These are phyloP conservation scores for Malania oleifera DNA, from an alignment of 164 flowering plant species.

Conservation along the genomic window DNA sequence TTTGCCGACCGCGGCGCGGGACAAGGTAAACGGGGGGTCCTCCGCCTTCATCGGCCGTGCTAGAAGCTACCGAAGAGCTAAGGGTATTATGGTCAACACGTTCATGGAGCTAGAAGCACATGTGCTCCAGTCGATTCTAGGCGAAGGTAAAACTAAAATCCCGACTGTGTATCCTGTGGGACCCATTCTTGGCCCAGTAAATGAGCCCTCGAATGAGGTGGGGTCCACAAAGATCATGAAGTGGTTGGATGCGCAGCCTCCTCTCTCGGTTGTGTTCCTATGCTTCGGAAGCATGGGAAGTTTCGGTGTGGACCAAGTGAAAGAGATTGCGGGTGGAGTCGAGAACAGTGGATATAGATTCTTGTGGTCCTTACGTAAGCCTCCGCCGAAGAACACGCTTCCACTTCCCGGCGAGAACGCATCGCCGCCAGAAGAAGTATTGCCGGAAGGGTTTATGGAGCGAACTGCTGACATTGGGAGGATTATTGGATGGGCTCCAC, in stretches of 20 bases:
- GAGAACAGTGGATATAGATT: background rate
- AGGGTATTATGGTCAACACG: background rate
- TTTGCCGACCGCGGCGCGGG: background rate
- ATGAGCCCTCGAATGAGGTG: background rate
- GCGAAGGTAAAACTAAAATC: background rate
- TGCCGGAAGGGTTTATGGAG: background rate
- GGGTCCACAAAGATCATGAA: background rate
- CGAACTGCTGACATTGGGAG: background rate
- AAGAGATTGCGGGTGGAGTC: background rate
- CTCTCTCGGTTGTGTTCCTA: background rate
- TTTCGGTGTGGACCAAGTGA: background rate
- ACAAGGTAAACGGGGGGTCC: background rate
- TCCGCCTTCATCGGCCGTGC: background rate
- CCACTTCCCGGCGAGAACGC: background rate
- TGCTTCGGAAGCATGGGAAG: background rate
- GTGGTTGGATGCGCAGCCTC: background rate
- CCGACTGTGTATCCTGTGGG: background rate
- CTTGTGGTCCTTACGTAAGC: background rate
- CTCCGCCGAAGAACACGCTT: background rate
- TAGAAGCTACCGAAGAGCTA: background rate
- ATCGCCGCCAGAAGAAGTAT: background rate
- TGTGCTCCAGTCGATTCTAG: background rate
- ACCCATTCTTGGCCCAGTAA: background rate
- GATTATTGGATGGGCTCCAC: background rate
- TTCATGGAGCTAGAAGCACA: background rate